Conservation (phyloP, 2,329 filamentous ascomycete genomes). For the Ophiostoma perfectum region DNA sequence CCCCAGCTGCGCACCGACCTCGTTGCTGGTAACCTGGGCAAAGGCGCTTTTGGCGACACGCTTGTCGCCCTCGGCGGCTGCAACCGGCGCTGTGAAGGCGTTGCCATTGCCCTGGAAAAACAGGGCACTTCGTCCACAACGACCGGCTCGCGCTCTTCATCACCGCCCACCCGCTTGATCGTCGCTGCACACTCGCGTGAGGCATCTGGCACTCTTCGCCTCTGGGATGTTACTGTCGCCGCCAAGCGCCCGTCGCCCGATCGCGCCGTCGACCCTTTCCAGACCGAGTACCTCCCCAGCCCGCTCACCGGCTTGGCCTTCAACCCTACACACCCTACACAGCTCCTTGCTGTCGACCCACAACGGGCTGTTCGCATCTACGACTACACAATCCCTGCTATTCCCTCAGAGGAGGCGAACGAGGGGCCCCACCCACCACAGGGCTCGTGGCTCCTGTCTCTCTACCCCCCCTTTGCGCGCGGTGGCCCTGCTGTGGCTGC, state of each 20-base stretch:
- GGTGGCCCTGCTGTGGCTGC: conserved; percentile 38
- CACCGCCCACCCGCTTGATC: conserved; percentile 41
- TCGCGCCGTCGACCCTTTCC: conserved; percentile 47
- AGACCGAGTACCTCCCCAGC: conserved; percentile 53
- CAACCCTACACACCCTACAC: conserved; percentile 54
- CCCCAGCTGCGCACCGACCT: conserved; percentile 48
- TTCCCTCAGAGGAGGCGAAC: conserved; percentile 47
- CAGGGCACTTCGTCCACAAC: conserved; percentile 18
- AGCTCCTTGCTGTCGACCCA: conserved; percentile 53
- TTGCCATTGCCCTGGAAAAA: conserved; percentile 45
- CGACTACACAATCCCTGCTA: conserved; percentile 52
- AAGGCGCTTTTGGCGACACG: conserved; percentile 59
- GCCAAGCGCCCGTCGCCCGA: conserved; percentile 27
- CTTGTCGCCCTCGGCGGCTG: conserved; percentile 51
- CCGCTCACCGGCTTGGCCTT: conserved; percentile 54
- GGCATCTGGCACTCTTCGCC: conserved; percentile 51
- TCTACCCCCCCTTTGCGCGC: conserved; percentile 53
- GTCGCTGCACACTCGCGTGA: conserved; percentile 57
- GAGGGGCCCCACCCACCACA: conserved; percentile 50
- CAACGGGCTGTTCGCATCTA: conserved; percentile 56
- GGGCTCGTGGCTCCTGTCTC: conserved; percentile 59
- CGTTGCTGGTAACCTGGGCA: conserved; percentile 51
- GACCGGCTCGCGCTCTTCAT: conserved; percentile 29
- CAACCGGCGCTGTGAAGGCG: conserved; percentile 46
- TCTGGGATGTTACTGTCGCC: conserved; percentile 55